phyloP scores from a whole-genome alignment of 1,139 yeast genomes.

The Lipomyces yarrowii region DNA sequence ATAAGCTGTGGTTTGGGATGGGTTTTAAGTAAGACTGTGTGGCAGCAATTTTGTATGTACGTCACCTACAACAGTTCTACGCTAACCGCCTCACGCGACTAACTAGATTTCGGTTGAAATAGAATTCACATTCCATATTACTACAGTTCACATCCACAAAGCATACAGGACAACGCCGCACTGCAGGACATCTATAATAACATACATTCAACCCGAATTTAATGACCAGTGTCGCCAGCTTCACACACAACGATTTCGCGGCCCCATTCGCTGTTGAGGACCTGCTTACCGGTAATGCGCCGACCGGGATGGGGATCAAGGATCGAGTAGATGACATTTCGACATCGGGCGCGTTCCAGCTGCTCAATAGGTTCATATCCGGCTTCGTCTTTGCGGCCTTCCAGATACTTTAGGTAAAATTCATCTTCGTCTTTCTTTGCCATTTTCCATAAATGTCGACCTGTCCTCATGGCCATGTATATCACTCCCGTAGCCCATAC shows the following conservation, averaged over 20 bases:
- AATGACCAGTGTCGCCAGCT: conserved; percentile 53
- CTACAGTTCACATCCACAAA: background rate
- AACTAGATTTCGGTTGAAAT: no score
- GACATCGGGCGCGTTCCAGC: conserved; percentile 75
- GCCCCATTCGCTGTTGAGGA: conserved; percentile 94
- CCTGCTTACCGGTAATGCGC: conserved; percentile 85
- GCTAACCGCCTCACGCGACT: no score
- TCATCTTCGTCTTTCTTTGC: conserved; percentile 78
- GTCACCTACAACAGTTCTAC: no score
- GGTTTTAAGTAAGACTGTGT: no score
- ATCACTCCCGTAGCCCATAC: conserved; percentile 97
- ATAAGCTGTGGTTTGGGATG: no score
- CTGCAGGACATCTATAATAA: background rate
- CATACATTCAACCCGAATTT: background rate
- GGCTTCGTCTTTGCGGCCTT: conserved; percentile 72
- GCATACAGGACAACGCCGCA: background rate
- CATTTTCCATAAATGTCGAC: conserved; percentile 87
- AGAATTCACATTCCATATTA: no score
- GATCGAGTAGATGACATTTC: conserved; percentile 89
- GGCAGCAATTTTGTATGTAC: no score
- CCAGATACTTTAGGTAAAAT: conserved; percentile 70
- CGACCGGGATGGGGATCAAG: conserved; percentile 86
- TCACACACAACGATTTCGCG: conserved; percentile 79
- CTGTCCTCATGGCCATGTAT: conserved; percentile 98
- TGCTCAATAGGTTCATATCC: conserved; percentile 92